Base-by-base conservation (phyloP, 257 asterid genomes). In the Ballota nigra region DNA sequence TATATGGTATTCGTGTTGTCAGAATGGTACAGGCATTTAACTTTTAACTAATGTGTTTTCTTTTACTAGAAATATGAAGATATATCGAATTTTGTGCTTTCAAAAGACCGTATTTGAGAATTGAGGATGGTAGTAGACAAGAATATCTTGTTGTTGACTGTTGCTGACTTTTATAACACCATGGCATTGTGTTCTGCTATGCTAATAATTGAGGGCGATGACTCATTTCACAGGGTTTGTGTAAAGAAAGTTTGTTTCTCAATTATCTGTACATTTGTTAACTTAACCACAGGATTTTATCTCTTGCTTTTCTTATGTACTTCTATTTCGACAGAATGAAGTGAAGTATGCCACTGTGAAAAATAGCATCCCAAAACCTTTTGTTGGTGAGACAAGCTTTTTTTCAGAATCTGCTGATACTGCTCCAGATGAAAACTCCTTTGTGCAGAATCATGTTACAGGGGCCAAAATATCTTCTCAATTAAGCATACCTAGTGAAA, bases 401-500 rank as follows among this genome's bases (percentile, higher is more conserved):
- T 81, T 91, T 53, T 87, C 96, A 59, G 97, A 91, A 79, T 88
- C 97, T 59, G 95, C 83, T 29, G 83, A 73, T 78, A 69, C 78
- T 66, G 91, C 91, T 70, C 83, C 87, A 72, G 91, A 87, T 80
- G 84, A 75, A 59, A 85, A 80, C 77, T 91, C 96, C 45, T 69
- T 79, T 73, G 83, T 78, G 76, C 81, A 64, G 73, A 79, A 85
- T 76, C 87, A 74, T 64, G 82, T 71, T 79, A 68, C 60, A 77
- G 77, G 53, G 72, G 74, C 74, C 72, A 33, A 28, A 12, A 8
- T 63, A 64, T 83, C 84, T 87, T 85, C 94, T 64, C 94, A 84
- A 71, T 73, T 81, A 75, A 88, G 89, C 79, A 45, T 77, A 66
- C 82, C 82, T 57, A 79, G 83, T 63, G 87, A 82, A 71, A 82